Conservation (phyloP, 208 protist genomes). For the Trypanosoma cruzi region DNA sequence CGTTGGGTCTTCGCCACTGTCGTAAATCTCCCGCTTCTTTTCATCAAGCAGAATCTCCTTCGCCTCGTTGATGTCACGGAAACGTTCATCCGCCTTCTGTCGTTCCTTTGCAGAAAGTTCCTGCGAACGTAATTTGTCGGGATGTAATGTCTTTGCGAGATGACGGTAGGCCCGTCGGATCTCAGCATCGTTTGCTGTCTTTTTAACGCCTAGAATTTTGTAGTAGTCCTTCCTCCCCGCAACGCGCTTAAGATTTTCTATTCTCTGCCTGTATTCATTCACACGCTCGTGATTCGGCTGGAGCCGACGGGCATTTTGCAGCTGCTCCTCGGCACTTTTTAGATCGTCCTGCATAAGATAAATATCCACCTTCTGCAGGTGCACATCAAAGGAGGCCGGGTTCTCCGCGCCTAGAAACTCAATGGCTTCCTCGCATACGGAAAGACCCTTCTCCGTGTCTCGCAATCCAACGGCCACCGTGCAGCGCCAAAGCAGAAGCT, state of each 20-base stretch:
- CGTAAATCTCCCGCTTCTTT: constrained; percentile 87
- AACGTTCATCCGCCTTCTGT: constrained; percentile 67
- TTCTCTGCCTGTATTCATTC: constrained; percentile 43
- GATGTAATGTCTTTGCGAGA: constrained; percentile 87
- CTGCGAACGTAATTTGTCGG: constrained; percentile 86
- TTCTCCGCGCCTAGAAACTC: constrained; percentile 43
- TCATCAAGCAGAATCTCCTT: constrained; percentile 91
- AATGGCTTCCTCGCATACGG: constrained; percentile 49
- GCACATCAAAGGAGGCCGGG: constrained; percentile 42
- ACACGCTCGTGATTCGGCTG: constrained; percentile 35
- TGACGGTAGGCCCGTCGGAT: constrained; percentile 92
- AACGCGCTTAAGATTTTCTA: constrained; percentile 59
- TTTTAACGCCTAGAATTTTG: constrained; percentile 90
- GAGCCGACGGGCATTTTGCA: constrained; percentile 28
- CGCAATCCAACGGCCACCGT: constrained; percentile 65
- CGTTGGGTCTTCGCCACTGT: constrained; percentile 88
- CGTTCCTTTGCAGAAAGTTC: constrained; percentile 68
- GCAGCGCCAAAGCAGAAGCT: constrained; percentile 80
- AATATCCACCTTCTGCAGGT: constrained; percentile 73
- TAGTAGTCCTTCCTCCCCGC: constrained; percentile 91
- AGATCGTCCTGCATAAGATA: constrained; percentile 81
- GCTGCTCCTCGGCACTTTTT: constrained; percentile 52
- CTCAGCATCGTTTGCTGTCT: constrained; percentile 69
- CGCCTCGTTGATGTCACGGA: constrained; percentile 92
- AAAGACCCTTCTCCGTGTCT: constrained; percentile 52